A percentile compares a stretch with the other conserved stretches of the same genome.
Evolutionary conservation across 352 stramenopile species (phyloP).

Genomic region (Phytophthora ramorum): DNA sequence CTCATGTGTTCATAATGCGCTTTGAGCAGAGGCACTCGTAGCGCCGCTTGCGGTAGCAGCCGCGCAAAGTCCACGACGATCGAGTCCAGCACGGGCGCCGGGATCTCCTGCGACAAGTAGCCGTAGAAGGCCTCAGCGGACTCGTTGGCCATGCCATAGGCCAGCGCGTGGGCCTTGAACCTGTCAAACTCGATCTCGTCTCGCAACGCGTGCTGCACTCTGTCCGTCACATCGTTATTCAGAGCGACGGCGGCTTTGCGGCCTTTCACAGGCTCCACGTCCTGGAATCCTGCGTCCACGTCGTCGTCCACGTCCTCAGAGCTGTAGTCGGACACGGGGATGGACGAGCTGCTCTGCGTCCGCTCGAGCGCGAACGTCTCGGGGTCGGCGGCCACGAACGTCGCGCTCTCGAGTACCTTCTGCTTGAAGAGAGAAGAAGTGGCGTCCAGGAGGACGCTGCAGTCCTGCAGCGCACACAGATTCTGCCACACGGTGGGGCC

Average conservation of each 20-base stretch:
- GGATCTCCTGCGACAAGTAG: constrained; percentile 69
- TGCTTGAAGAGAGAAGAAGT: constrained; percentile 58
- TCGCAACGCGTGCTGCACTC: constrained; percentile 59
- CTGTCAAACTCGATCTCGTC: constrained; percentile 69
- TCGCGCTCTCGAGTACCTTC: constrained; percentile 70
- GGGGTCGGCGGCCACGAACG: constrained; percentile 52
- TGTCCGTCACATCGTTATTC: constrained; percentile 80
- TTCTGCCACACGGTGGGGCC: constrained; percentile 73
- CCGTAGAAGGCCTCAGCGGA: constrained; percentile 67
- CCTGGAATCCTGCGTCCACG: constrained; percentile 55
- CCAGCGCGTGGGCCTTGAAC: constrained; percentile 81
- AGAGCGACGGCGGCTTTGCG: constrained; percentile 76
- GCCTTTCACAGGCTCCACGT: constrained; percentile 79
- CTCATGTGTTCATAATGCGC: constrained; percentile 68
- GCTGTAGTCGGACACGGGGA: constrained; percentile 55
- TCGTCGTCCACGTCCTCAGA: constrained; percentile 72
- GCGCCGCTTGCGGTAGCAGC: constrained; percentile 61
- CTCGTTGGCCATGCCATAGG: constrained; percentile 79
- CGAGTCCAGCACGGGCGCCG: constrained; percentile 54
- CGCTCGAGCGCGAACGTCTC: constrained; percentile 49
- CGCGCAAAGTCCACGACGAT: constrained; percentile 87
- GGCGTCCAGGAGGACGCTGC: constrained; percentile 42
- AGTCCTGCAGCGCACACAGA: constrained; percentile 68
- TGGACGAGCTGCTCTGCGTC: constrained; percentile 50
- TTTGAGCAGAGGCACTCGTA: constrained; percentile 77